Evolutionary conservation across 2,329 filamentous ascomycete species (phyloP), one percentile per base, ranked within the genome.

Genomic region (Geosmithia putterillii): DNA sequence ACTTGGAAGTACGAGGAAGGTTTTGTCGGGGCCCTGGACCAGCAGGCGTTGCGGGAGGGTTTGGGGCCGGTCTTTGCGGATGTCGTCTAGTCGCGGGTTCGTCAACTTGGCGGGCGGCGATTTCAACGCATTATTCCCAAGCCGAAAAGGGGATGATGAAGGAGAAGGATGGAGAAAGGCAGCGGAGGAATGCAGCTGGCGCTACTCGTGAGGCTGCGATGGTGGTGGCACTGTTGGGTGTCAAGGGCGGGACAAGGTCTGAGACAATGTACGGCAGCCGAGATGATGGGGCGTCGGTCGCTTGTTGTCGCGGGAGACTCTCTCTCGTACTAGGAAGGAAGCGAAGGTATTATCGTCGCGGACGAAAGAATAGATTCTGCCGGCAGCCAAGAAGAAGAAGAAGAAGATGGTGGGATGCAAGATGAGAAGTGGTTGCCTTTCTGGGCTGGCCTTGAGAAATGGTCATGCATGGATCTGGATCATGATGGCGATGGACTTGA

Each of bases 91-190:
- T 20, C 37, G 37, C 7, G 17, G n/a, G 37, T 21, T 20, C 20
- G 10, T 36, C 17, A 19, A 15, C 3, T 22, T 10, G 10, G 39
- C 39, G 19, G 20, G 38, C 38, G 17, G 22, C 35, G 41, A 18
- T 28, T 42, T 42, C 32, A 42, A 22, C 25, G 41, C 41, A 42
- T 42, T 19, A 21, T 42, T 42, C 35, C 36, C 25, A 32, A 22
- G 18, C 39, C 18, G 22, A 25, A 32, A 42, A 20, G 20, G 32
- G 41, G n/a, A 32, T 19, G 19, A 20, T 28, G 28, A 12, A 41
- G 39, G 36, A 5, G 20, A 32, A 12, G 15, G 28, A 32, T 14
- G 28, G 28, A 10, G 28, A 32, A 32, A 20, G 21, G 19, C 37
- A 39, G 37, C 18, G 21, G 37, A 39, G 37, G 37, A 39, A 39